Base-by-base conservation (phyloP, 305 asterid species). In the Nicotiana rustica region DNA sequence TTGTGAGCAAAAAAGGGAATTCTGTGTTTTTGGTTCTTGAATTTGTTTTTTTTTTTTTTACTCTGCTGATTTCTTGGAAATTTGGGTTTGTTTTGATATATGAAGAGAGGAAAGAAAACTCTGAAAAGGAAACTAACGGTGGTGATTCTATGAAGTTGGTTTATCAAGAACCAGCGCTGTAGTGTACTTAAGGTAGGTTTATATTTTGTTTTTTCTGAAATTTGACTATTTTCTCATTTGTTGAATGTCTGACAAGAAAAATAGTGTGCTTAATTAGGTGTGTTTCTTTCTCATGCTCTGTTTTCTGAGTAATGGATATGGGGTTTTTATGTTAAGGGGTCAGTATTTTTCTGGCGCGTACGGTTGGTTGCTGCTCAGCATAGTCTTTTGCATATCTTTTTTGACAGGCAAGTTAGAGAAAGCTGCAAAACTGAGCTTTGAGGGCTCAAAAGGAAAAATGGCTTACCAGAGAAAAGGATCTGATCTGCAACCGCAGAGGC, bases 391-490 rank as follows among this genome's bases (percentile, higher is more conserved):
- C 31, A 29, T 55, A 29, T 76, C 66, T 76, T 17, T 64, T 84
- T 82, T 61, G 66, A 67, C 86, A 89, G 94, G 92, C 49, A 62
- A 71, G 82, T 70, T 88, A 64, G 86, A 82, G 82, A 56, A 76
- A 85, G 81, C 75, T 75, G 78, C 47, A 31, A 41, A 41, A 66
- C 71, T 77, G 70, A 35, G 67, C 64, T 69, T 83, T 82, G 83
- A 85, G 88, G 87, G 83, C 82, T 68, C 79, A 66, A 73, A 83
- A 83, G 82, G 75, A 55, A 84, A 85, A 85, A 96, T 96, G 99
- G 98, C 99, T 33, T 94, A 93, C 88, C 98, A 96, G 86, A 90
- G 98, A 83, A 91, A 91, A 89, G 97, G 92, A 70, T 88, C 98
- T 3, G 98, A 96, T 82, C 82, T 81, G 89, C 97, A 81, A 87